Percentiles rank a stretch among this genome's conserved stretches.
phyloP scores from a whole-genome alignment of 2,329 filamentous ascomycete genomes.

The Aspergillus felis region DNA sequence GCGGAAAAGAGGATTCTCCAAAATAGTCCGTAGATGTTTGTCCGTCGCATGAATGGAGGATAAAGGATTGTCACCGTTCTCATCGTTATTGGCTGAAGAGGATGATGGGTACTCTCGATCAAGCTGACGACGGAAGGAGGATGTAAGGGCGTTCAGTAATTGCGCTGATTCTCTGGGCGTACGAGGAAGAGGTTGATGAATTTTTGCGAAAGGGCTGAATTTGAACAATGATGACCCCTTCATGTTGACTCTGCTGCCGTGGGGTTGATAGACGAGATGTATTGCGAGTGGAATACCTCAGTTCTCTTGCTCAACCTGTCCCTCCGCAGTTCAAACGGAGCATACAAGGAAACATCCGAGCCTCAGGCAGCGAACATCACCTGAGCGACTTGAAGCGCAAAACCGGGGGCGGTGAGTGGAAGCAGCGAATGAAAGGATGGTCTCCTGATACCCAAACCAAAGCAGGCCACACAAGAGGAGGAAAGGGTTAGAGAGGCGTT shows the following conservation, averaged over 20 bases:
- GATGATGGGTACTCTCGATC: slow-evolving; percentile 53
- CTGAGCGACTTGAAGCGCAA: not conserved
- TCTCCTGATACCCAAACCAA: not conserved
- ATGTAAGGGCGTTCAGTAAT: slow-evolving; percentile 57
- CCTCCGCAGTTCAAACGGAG: not conserved
- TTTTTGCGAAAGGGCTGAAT: slow-evolving; percentile 51
- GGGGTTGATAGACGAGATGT: not conserved
- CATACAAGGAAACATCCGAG: not conserved
- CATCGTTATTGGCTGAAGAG: slow-evolving; percentile 15
- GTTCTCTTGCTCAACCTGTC: not conserved
- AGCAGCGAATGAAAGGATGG: not conserved
- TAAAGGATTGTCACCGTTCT: slow-evolving; percentile 18
- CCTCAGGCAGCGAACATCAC: not conserved
- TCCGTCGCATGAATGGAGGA: slow-evolving; percentile 33
- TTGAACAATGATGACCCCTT: slow-evolving; percentile 47
- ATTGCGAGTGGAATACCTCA: not conserved
- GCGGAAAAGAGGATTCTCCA: slow-evolving; percentile 41
- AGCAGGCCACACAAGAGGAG: not conserved
- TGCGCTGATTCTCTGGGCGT: slow-evolving; percentile 56
- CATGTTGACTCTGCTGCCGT: slow-evolving; percentile 38
- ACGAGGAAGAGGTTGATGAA: slow-evolving; percentile 51
- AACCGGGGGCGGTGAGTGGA: not conserved
- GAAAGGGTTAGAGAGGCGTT: not conserved
- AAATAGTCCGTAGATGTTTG: slow-evolving; percentile 35
- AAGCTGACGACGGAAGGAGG: slow-evolving; percentile 61